Evolutionary conservation across 129 eudicot genomes (phyloP), one percentile per base, ranked within the genome.

Genomic region (Saposhnikovia divaricata): DNA sequence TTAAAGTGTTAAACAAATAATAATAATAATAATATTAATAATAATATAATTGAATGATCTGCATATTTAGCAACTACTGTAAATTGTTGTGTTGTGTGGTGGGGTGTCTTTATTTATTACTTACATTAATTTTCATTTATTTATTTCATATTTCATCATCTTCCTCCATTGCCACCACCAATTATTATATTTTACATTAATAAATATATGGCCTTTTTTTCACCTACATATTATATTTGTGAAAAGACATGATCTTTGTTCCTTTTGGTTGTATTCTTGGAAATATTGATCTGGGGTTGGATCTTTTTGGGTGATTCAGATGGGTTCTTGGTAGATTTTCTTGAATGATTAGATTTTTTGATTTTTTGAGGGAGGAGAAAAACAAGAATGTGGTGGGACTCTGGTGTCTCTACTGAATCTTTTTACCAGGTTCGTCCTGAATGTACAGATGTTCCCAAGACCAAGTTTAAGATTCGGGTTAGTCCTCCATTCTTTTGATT

Each of bases 381-480:
- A 25, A 10, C 43, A 21, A 79, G 57, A 68, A 82, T 91, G 81
- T 88, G 93, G 82, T 87, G 90, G 85, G 91, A 90, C 79, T 85
- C 91, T 10, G 99, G 99, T 1, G 43, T 84, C 65, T 87, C 99
- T 28, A 84, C 94, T 82, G 99, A 95, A 87, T 84, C 90, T 15
- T 95, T 83, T 75, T 95, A 95, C 73, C 84, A 92, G 83, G 87
- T 95, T 77, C 88, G 97, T 57, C 87, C 97, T 74, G 99, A 90
- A 66, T 89, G 92, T 76, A 86, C 90, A n/a, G 95, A 91, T 92
- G 93, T 89, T 84, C 96, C 93, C 2, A 63, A 88, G 82, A 90
- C 93, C 88, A 95, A 92, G 84, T 95, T 90, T 80, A 88, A 87
- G 79, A 92, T 95, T 88, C 92, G 88, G 99, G 99, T 93, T 72